phyloP scores from a whole-genome alignment of 495 filamentous ascomycete species.

The Hypoxylon trugodes region DNA sequence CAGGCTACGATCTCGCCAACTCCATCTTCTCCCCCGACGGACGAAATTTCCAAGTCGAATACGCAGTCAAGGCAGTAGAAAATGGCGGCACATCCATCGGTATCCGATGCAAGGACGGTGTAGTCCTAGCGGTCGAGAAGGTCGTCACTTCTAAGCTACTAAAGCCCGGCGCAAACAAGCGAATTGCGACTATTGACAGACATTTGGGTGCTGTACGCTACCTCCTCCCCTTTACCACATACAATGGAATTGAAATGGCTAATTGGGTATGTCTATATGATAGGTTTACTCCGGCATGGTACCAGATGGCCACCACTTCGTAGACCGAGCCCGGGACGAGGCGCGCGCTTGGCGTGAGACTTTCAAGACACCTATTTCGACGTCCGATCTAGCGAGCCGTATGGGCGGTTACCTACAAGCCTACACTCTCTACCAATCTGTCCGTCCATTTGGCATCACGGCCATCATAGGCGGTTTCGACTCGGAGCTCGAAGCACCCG shows the following conservation, averaged over 20 bases:
- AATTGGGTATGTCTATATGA: background rate
- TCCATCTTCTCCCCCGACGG: constrained; percentile 99
- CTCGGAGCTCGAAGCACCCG: constrained; percentile 75
- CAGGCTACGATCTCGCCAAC: constrained; percentile 98
- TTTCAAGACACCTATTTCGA: constrained; percentile 92
- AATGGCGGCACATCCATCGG: constrained; percentile 97
- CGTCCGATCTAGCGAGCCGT: constrained; percentile 82
- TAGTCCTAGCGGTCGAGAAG: constrained; percentile 96
- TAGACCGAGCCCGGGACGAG: constrained; percentile 92
- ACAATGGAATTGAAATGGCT: background rate
- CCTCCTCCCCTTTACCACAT: background rate
- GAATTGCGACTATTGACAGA: constrained; percentile 92
- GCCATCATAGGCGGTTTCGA: constrained; percentile 96
- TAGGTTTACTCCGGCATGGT: constrained; percentile 93
- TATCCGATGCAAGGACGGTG: constrained; percentile 95
- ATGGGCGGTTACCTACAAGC: constrained; percentile 96
- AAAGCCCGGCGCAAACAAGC: constrained; percentile 92
- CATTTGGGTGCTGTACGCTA: constrained; percentile 88
- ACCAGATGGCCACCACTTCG: constrained; percentile 94
- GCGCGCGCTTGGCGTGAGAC: constrained; percentile 84
- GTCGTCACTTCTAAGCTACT: constrained; percentile 93
- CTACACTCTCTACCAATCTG: constrained; percentile 95
- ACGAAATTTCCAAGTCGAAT: constrained; percentile 99
- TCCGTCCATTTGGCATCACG: constrained; percentile 95
- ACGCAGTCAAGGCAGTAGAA: constrained; percentile 97